Conservation (phyloP, 2,329 filamentous ascomycete genomes). For the Calonectria honghensis region DNA sequence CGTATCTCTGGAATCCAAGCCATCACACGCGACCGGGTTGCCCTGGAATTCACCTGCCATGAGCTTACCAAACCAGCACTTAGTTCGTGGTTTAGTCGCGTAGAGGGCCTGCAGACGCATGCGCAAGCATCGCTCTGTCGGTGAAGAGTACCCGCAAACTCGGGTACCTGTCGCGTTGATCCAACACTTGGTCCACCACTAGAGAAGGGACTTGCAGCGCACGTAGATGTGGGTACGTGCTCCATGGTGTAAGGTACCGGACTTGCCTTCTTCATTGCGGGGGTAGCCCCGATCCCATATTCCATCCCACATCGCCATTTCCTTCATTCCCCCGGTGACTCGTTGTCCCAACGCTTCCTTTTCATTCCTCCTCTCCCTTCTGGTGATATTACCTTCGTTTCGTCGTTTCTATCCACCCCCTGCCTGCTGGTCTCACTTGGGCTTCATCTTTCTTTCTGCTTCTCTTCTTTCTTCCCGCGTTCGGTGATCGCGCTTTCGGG, state of each 20-base stretch:
- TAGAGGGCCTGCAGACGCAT: not conserved
- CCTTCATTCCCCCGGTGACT: constrained; percentile 34
- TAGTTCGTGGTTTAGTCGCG: not conserved
- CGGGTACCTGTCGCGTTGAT: constrained; percentile 20
- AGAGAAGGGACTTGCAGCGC: constrained; percentile 5
- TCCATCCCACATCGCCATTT: constrained; percentile 38
- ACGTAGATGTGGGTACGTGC: constrained; percentile 13
- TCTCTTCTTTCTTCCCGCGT: constrained; percentile 22
- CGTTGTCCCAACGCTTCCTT: constrained; percentile 33
- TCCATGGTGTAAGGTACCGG: constrained; percentile 1
- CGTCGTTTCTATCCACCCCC: constrained; percentile 22
- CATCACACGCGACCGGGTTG: constrained; percentile 26
- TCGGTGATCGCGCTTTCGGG: constrained; percentile 33
- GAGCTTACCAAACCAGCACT: constrained; percentile 12
- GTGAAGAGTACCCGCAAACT: constrained; percentile 3
- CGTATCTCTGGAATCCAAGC: constrained; percentile 29
- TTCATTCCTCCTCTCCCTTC: constrained; percentile 39
- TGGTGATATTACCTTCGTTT: constrained; percentile 25
- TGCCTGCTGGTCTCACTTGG: constrained; percentile 37
- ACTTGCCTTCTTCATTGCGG: constrained; percentile 22
- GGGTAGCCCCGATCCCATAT: constrained; percentile 23
- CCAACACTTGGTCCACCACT: constrained; percentile 3
- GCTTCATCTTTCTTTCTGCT: constrained; percentile 21
- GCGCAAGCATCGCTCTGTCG: constrained; percentile 7
- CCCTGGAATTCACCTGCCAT: constrained; percentile 23